Evolutionary conservation across 1,284 basidiomycete genomes (phyloP).

Genomic region (Amylostereum chailletii): DNA sequence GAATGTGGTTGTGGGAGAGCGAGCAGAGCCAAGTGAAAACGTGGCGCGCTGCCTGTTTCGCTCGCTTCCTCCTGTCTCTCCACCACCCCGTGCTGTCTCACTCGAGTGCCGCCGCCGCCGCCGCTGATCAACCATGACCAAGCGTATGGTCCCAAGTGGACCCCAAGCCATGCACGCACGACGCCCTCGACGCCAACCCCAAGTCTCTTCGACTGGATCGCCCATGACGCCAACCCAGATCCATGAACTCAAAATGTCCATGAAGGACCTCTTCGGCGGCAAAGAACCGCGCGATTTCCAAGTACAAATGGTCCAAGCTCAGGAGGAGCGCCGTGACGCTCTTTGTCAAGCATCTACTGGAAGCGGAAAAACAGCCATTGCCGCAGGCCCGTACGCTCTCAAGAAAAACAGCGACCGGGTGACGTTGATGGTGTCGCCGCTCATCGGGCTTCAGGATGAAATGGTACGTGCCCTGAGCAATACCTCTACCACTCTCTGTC

Average conservation of each 20-base stretch:
- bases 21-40: too few species aligned
- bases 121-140: not conserved
- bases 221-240: not conserved
- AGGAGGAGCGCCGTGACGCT: not conserved
- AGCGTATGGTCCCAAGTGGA: slow-evolving; percentile 17
- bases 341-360: not conserved
- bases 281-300: not conserved
- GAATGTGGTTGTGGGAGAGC: too few species aligned
- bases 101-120: too few species aligned
- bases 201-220: not conserved
- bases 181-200: slow-evolving; percentile 15
- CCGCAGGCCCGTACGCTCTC: not conserved
- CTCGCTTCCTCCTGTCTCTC: too few species aligned
- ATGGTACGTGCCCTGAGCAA: slow-evolving; percentile 11
- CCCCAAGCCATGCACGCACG: slow-evolving; percentile 26
- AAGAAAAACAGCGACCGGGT: not conserved
- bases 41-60: too few species aligned
- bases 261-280: not conserved
- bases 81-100: too few species aligned
- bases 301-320: not conserved
- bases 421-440: not conserved
- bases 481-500: slow-evolving; percentile 7
- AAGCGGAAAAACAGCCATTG: not conserved
- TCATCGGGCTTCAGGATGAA: not conserved
- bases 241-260: not conserved